phyloP scores from a whole-genome alignment of 2,329 filamentous ascomycete species.

The Fusarium incarnatum region DNA sequence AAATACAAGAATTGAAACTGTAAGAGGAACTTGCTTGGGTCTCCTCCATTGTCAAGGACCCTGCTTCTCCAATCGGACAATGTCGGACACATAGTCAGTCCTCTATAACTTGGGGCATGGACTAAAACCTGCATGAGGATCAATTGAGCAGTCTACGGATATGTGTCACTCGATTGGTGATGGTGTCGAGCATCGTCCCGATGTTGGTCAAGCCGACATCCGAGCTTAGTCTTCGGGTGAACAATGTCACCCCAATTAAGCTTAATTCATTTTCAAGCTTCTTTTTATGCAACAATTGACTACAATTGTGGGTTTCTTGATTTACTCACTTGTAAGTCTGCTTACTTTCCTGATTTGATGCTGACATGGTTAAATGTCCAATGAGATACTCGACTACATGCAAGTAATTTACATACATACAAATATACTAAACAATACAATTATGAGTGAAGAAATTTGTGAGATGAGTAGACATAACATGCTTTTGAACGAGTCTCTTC shows the following conservation, averaged over 20 bases:
- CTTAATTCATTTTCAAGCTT: constrained; percentile 38
- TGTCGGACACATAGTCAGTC: not conserved
- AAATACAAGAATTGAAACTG: not conserved
- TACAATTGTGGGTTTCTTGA: not conserved
- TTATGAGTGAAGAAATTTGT: not conserved
- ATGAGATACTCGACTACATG: not conserved
- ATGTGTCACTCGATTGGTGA: not conserved
- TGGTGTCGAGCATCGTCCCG: not conserved
- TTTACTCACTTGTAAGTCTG: not conserved
- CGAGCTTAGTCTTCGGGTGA: not conserved
- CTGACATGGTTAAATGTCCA: not conserved
- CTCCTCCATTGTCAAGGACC: too few species aligned
- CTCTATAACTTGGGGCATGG: not conserved
- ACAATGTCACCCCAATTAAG: not conserved
- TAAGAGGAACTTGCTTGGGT: too few species aligned
- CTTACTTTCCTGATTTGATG: not conserved
- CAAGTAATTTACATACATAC: not conserved
- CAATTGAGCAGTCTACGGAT: not conserved
- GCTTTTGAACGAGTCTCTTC: not conserved
- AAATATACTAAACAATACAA: not conserved
- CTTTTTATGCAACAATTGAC: not conserved
- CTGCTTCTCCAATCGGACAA: not conserved
- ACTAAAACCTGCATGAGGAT: not conserved
- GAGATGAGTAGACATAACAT: not conserved
- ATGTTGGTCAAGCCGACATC: not conserved